Evolutionary conservation across 1,284 basidiomycete species (phyloP).

Genomic region (Ceratobasidium theobromae): DNA sequence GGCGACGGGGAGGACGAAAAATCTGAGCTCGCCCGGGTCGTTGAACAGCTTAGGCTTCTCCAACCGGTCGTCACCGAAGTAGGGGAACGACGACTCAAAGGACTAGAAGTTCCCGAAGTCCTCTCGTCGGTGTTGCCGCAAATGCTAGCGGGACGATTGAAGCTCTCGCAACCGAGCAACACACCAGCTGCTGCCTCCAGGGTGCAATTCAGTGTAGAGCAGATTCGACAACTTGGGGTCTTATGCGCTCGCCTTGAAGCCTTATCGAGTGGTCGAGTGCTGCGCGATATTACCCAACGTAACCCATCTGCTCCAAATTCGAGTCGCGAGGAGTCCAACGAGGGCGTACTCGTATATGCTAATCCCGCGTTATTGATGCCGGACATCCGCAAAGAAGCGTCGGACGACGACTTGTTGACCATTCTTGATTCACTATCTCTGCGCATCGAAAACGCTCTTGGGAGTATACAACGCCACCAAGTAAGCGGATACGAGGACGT

Average conservation of each 20-base stretch:
- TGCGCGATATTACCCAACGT: slow-evolving; percentile 48
- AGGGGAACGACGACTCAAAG: slow-evolving; percentile 92
- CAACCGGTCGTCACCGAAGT: slow-evolving; percentile 74
- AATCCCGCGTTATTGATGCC: slow-evolving; percentile 72
- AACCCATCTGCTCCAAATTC: slow-evolving; percentile 16
- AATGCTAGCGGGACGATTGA: slow-evolving; percentile 71
- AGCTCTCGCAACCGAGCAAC: slow-evolving; percentile 54
- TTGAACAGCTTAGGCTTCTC: slow-evolving; percentile 63
- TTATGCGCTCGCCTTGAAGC: slow-evolving; percentile 84
- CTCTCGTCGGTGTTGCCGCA: slow-evolving; percentile 84
- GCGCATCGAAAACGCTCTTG: slow-evolving; percentile 79
- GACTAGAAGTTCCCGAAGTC: slow-evolving; percentile 86
- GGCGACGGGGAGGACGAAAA: slow-evolving; percentile 29
- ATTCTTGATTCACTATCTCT: slow-evolving; percentile 74
- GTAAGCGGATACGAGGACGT: slow-evolving; percentile 45
- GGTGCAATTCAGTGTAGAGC: slow-evolving; percentile 71
- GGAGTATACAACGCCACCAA: slow-evolving; percentile 54
- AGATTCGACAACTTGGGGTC: slow-evolving; percentile 75
- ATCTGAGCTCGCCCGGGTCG: slow-evolving; percentile 41
- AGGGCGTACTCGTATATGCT: slow-evolving; percentile 51
- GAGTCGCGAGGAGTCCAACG: slow-evolving; percentile 1
- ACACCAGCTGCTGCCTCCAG: slow-evolving; percentile 45
- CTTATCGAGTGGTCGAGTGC: slow-evolving; percentile 66
- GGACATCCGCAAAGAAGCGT: slow-evolving; percentile 67
- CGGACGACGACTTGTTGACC: slow-evolving; percentile 72